Base-by-base conservation (phyloP, 306 rosid genomes). In the Glycine tomentella region DNA sequence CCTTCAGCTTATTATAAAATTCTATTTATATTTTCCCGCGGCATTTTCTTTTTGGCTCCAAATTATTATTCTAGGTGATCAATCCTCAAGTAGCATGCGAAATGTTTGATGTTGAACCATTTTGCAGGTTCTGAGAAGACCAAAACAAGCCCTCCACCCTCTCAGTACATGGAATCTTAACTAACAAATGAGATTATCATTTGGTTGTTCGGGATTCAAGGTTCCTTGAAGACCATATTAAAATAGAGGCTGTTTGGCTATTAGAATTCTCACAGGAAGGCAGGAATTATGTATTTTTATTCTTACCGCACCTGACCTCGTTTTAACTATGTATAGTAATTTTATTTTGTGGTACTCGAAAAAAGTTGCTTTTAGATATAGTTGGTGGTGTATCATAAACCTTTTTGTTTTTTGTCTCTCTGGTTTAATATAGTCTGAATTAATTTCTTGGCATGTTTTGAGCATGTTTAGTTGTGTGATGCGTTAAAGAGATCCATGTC, bases 151-250 rank as follows among this genome's bases (percentile, higher is more conserved):
- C 98, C 98, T 63, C 98, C 98, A 56, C 83, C 97, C 44, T 87
- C 92, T 53, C 98, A 94, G 77, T 87, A 86, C 92, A 94, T 94
- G 98, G 97, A 92, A 88, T 83, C 91, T 74, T 94, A 75, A 90
- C 84, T 65, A 33, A 42, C 64, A 83, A 80, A 64, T 10, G 65
- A 62, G 31, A 82, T 46, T 64, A 42, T 46, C 72, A 70, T 82
- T 82, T 80, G 66, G 77, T 15, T 66, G 14, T 74, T 81, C 33
- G 71, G 49, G 64, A 72, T 79, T 77, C 83, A 76, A 78, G 81
- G 40, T 70, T 74, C 84, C 68, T 81, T 46, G 82, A 71, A 82
- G 48, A 76, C 31, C 82, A 62, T 86, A 50, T 78, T 83, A 69
- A 76, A 76, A 15, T 62, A 69, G 82, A 79, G 86, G 84, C 63